Evolutionary conservation across 1,139 yeast species (phyloP).

Genomic region (Kurtzmaniella quercitrusa): DNA sequence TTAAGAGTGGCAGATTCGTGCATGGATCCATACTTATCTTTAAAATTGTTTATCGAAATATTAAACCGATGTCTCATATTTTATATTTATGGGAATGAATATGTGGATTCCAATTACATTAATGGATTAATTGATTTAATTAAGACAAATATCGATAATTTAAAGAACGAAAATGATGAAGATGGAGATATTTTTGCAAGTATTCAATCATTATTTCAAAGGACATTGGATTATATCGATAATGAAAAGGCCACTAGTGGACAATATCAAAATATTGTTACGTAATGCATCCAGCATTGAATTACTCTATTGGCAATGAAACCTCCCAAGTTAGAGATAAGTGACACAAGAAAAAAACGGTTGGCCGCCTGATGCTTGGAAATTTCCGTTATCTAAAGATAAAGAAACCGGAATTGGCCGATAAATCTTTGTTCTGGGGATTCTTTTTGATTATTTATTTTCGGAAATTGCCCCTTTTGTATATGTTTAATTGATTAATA

Average conservation of each 20-base stretch:
- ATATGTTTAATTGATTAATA: background rate
- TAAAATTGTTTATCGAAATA: slow-evolving; percentile 84
- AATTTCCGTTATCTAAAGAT: background rate
- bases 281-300: slow-evolving; percentile 8
- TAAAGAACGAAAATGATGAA: slow-evolving; percentile 31
- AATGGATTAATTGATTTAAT: slow-evolving; percentile 85
- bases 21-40: slow-evolving; percentile 75
- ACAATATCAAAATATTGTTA: slow-evolving; percentile 45
- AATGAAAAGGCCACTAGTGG: slow-evolving; percentile 65
- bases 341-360: background rate
- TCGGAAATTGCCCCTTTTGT: background rate
- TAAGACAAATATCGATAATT: slow-evolving; percentile 64
- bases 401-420: background rate
- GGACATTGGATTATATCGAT: slow-evolving; percentile 64
- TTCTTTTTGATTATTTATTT: background rate
- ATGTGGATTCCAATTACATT: slow-evolving; percentile 69
- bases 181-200: slow-evolving; percentile 32
- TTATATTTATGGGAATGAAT: slow-evolving; percentile 75
- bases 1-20: slow-evolving; percentile 89
- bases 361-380: background rate
- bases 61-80: slow-evolving; percentile 81
- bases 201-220: slow-evolving; percentile 44
- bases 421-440: background rate
- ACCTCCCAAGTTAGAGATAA: background rate
- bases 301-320: no score